A percentile compares a stretch with the other conserved stretches of the same genome.
phyloP scores from a whole-genome alignment of 2,329 filamentous ascomycete species.

The Aciculosporium take region DNA sequence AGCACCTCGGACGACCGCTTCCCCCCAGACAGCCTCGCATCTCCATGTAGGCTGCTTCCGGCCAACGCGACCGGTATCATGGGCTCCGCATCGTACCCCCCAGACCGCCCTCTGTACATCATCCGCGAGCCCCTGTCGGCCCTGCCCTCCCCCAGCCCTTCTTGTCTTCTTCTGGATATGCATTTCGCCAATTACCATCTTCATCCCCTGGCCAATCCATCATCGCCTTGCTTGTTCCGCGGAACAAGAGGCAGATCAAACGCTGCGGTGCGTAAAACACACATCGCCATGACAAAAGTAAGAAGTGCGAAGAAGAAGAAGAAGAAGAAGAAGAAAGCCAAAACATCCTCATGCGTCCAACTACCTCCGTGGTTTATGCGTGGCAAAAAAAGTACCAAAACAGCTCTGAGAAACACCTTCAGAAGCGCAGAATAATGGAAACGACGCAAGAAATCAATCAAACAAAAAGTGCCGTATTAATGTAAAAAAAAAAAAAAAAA shows the following conservation, averaged over 20 bases:
- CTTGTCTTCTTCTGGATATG: background rate
- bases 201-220: background rate
- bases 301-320: background rate
- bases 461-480: no score
- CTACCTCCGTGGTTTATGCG: background rate
- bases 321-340: no score
- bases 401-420: no score
- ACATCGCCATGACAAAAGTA: background rate
- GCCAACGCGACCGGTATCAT: background rate
- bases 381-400: background rate
- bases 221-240: background rate
- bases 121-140: no score
- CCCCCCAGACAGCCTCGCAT: background rate
- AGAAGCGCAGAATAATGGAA: background rate
- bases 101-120: no score
- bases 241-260: background rate
- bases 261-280: background rate
- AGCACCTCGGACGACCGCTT: background rate
- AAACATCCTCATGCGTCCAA: no score
- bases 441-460: background rate
- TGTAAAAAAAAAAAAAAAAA: background rate
- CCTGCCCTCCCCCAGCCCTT: no score
- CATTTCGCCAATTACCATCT: background rate
- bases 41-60: slow-evolving; percentile 1
- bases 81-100: no score